Conservation (phyloP, 805 yeast species). For the Lipomyces yamadae region DNA sequence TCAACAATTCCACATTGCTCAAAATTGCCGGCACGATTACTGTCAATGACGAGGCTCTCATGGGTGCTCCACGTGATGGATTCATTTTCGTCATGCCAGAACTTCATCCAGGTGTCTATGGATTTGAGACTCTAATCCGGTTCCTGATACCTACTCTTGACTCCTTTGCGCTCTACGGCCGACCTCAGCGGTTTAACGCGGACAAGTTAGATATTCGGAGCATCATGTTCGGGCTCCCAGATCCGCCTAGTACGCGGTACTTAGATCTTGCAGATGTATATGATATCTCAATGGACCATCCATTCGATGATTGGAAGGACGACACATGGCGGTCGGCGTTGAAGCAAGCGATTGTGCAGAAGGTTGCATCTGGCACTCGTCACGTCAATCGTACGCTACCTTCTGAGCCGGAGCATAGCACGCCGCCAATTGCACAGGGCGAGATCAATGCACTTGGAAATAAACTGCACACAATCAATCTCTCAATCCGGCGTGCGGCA, state of each 20-base stretch:
- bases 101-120: conserved; percentile 78
- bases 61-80: conserved; percentile 55
- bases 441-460: conserved; percentile 15
- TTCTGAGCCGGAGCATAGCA: conserved; percentile 28
- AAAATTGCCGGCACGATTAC: conserved; percentile 74
- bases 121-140: conserved; percentile 82
- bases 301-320: conserved; percentile 57
- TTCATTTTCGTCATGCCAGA: conserved; percentile 83
- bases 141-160: conserved; percentile 77
- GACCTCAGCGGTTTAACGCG: conserved; percentile 76
- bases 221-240: conserved; percentile 79
- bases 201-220: conserved; percentile 70
- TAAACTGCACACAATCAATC: conserved; percentile 16
- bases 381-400: conserved; percentile 33
- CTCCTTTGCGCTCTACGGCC: conserved; percentile 77
- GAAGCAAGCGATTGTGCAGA: conserved; percentile 60
- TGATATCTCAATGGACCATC: conserved; percentile 54
- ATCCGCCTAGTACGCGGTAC: conserved; percentile 76
- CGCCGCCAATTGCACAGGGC: conserved; percentile 29
- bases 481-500: conserved; percentile 31
- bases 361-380: conserved; percentile 51
- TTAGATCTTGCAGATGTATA: conserved; percentile 55
- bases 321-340: conserved; percentile 64
- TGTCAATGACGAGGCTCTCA: conserved; percentile 39
- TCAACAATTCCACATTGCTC: conserved; percentile 85